Percentiles rank a stretch among this genome's conserved stretches.
phyloP scores from a whole-genome alignment of 495 filamentous ascomycete genomes.

The Antarctomyces pellizariae region DNA sequence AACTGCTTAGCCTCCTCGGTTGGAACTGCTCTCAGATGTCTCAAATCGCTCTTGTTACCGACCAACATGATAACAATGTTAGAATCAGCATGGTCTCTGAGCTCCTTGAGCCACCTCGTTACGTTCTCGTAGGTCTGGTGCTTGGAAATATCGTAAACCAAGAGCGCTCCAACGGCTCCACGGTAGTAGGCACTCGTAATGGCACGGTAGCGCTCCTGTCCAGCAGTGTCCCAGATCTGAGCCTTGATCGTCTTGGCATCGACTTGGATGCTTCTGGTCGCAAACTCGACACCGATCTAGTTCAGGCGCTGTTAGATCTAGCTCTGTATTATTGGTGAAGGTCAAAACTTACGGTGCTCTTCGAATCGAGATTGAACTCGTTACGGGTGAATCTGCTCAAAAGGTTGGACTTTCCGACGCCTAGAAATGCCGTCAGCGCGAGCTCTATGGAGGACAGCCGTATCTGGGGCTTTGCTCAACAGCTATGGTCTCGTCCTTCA shows the following conservation, averaged over 20 bases:
- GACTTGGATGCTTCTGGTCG: conserved; percentile 94
- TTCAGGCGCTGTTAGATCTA: too few species aligned
- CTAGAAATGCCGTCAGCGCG: too few species aligned
- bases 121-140: conserved; percentile 98
- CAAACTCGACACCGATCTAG: conserved; percentile 99
- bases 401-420: conserved; percentile 99
- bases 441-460: too few species aligned
- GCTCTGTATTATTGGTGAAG: too few species aligned
- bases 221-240: conserved; percentile 99
- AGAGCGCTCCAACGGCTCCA: conserved; percentile 86
- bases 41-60: conserved; percentile 99
- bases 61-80: conserved; percentile 99
- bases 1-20: conserved; percentile 97
- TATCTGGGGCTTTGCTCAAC: too few species aligned
- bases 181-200: conserved; percentile 98
- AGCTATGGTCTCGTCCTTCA: too few species aligned
- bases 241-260: conserved; percentile 99
- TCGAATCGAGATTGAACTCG: conserved; percentile 99
- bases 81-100: conserved; percentile 90
- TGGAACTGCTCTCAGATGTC: conserved; percentile 88
- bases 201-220: conserved; percentile 95
- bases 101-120: conserved; percentile 95
- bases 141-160: conserved; percentile 99
- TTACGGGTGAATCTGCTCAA: conserved; percentile 98
- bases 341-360: too few species aligned